Evolutionary conservation across 208 protist genomes (phyloP), one percentile per base, ranked within the genome.

Genomic region (Wallacemonas collosoma): DNA sequence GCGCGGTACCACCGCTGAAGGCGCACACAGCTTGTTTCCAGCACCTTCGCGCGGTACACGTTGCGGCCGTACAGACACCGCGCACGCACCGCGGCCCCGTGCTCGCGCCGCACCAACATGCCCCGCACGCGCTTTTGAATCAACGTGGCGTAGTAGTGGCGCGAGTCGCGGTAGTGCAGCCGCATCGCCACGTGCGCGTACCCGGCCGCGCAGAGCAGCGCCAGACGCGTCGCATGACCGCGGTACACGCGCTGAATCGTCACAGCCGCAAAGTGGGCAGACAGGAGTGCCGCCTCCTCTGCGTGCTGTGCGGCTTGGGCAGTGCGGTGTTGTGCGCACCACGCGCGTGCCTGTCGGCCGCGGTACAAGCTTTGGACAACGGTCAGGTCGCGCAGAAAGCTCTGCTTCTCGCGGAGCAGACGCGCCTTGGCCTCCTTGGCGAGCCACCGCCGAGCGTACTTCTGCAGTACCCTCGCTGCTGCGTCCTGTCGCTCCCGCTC

Each of bases 101-200:
- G 90, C 48, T 66, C 55, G 2, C 64, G 77, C 5, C 90, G 85
- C 50, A 81, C 78, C 35, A 89, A 68, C 85, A 85, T 89, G 35
- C 90, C 87, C 41, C 90, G 85, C 67, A 90, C 83, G 3, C 62
- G 71, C 64, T 86, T 91, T 63, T 95, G 90, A 67, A 95, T 95
- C 12, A 90, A 40, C 38, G 82, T 90, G n/a, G 87, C 90, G 71
- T 86, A 91, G 75, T 91, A 89, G 45, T 86, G 76, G 2, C 84
- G 76, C 2, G 87, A 93, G 55, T 81, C 76, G 17, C 71, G 78
- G 38, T 90, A 77, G 66, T 95, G 87, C 56, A 89, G 90, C 15
- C 89, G 87, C 45, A 82, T 80, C 38, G 77, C 85, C 15, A 70
- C 53, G 50, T 83, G 78, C 12, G 38, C n/a, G 36, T 83, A 65